Conservation (phyloP, 108 stramenopile species). For the Aurantiochytrium sp. region DNA sequence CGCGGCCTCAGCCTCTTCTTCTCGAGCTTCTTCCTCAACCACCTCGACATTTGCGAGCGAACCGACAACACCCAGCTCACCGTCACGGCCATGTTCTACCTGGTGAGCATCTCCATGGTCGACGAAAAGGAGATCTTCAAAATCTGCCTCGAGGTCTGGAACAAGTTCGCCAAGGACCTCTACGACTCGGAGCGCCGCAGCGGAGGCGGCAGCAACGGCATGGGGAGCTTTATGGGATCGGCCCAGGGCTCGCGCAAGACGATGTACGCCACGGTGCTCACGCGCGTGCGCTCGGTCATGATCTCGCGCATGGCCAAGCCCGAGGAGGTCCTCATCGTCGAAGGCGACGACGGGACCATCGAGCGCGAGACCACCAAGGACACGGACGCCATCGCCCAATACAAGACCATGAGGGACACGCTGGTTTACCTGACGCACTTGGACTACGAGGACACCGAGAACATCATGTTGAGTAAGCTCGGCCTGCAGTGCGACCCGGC, state of each 20-base stretch:
- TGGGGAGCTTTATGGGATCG: not conserved
- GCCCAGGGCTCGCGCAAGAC: slow-evolving; percentile 60
- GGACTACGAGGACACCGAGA: slow-evolving; percentile 93
- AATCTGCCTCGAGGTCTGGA: slow-evolving; percentile 95
- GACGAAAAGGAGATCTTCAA: slow-evolving; percentile 96
- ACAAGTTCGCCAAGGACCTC: slow-evolving; percentile 87
- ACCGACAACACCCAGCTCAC: slow-evolving; percentile 70
- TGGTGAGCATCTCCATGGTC: slow-evolving; percentile 87
- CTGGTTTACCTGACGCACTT: slow-evolving; percentile 96
- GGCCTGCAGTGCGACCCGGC: slow-evolving; percentile 81
- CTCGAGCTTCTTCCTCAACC: slow-evolving; percentile 72
- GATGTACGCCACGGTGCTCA: slow-evolving; percentile 76
- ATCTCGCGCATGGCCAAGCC: slow-evolving; percentile 98
- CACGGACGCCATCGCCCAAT: slow-evolving; percentile 97
- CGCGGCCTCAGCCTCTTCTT: slow-evolving; percentile 90
- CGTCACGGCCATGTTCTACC: slow-evolving; percentile 81
- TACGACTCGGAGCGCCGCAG: slow-evolving; percentile 67
- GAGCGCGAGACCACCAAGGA: slow-evolving; percentile 93
- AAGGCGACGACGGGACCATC: slow-evolving; percentile 97
- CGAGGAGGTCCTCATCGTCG: slow-evolving; percentile 98
- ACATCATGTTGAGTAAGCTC: slow-evolving; percentile 95
- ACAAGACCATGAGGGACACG: slow-evolving; percentile 97
- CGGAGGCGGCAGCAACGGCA: not conserved
- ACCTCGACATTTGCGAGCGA: slow-evolving; percentile 76
- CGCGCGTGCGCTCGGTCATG: slow-evolving; percentile 85